A percentile compares a stretch with the other conserved stretches of the same genome.
Evolutionary conservation across 176 grass and related monocot genomes (phyloP).

Genomic region (Eragrostis curvula): DNA sequence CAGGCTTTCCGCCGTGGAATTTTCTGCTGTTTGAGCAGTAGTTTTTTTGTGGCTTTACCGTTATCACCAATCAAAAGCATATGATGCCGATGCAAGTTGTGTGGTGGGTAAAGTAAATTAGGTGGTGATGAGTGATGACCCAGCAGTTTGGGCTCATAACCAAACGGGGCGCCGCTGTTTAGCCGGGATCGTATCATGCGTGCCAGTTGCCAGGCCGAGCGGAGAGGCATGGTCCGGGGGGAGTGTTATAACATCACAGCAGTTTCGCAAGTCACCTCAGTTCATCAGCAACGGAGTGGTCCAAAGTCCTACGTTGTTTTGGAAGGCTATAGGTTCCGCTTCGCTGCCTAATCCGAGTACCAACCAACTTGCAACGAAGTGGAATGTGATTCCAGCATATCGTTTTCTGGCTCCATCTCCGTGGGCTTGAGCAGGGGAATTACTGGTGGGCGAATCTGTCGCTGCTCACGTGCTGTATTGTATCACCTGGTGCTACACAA

Average conservation of each 20-base stretch:
- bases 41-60: neutral
- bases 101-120: neutral
- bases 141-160: neutral
- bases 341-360: constrained; percentile 25
- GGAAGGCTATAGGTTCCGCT: neutral
- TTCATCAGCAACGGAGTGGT: neutral
- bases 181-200: neutral
- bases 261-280: constrained; percentile 11
- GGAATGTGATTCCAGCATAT: constrained; percentile 27
- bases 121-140: neutral
- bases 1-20: neutral
- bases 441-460: neutral
- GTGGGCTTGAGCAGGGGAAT: constrained; percentile 6
- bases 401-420: neutral
- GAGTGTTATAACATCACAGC: constrained; percentile 43
- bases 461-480: neutral
- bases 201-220: neutral
- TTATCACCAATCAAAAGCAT: neutral
- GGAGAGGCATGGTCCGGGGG: neutral
- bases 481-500: neutral
- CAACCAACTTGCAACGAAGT: neutral
- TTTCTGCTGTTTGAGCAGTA: neutral
- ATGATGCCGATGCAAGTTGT: constrained; percentile 29
- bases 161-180: constrained; percentile 3
- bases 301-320: neutral